Percentiles rank a stretch among this genome's conserved stretches.
Conservation (phyloP, 768 basidiomycete genomes). For the Kwoniella botswanensis region DNA sequence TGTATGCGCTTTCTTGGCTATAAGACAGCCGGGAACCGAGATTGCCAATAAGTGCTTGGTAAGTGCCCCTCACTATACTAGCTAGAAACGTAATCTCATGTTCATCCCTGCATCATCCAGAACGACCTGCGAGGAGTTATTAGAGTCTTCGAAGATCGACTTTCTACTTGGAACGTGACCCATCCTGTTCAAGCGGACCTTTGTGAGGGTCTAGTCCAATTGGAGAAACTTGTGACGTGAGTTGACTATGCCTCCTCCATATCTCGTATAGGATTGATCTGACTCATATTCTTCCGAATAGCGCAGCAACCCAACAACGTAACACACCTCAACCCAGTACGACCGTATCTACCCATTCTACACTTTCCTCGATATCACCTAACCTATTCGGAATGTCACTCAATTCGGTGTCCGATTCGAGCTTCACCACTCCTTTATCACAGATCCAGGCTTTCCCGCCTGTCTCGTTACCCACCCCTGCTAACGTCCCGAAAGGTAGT, state of each 20-base stretch:
- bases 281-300: not conserved
- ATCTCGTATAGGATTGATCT: not conserved
- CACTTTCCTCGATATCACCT: constrained; percentile 2
- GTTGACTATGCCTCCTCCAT: constrained; percentile 13
- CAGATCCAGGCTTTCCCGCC: constrained; percentile 45
- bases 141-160: constrained; percentile 48
- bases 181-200: constrained; percentile 57
- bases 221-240: constrained; percentile 51
- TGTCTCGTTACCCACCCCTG: constrained; percentile 4
- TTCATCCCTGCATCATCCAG: constrained; percentile 21
- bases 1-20: constrained; percentile 52
- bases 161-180: constrained; percentile 46
- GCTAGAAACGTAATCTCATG: not conserved
- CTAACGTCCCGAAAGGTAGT: not conserved
- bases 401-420: not conserved
- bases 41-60: constrained; percentile 50
- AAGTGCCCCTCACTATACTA: constrained; percentile 8
- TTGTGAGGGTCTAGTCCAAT: constrained; percentile 48
- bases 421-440: constrained; percentile 31
- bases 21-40: constrained; percentile 49
- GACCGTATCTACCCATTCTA: not conserved
- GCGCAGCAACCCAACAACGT: constrained; percentile 32
- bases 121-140: constrained; percentile 50
- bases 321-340: constrained; percentile 17
- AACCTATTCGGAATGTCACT: constrained; percentile 13